Conservation (phyloP, 2,329 filamentous ascomycete genomes). For the Sarocladiaceae sp. region DNA sequence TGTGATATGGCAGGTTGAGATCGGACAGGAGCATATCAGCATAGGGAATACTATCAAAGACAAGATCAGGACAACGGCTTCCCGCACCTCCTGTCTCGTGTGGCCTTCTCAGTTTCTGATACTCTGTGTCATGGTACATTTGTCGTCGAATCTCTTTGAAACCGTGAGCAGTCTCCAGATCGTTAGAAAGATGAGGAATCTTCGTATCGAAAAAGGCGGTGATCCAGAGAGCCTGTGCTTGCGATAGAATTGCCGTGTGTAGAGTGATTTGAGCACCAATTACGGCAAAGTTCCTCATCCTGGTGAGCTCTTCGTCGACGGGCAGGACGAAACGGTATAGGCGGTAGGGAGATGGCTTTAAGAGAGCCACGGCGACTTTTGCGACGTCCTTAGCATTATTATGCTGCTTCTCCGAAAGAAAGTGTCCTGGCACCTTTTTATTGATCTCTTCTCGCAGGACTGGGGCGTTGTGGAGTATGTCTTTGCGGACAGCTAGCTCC, state of each 20-base stretch:
- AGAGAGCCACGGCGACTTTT: not conserved
- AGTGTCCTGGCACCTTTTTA: not conserved
- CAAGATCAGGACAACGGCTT: slow-evolving; percentile 12
- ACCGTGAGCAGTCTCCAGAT: not conserved
- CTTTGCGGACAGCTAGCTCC: not conserved
- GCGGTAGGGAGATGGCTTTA: slow-evolving; percentile 2
- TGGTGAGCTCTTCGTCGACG: slow-evolving; percentile 8
- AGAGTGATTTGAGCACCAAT: slow-evolving; percentile 13
- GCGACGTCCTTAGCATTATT: not conserved
- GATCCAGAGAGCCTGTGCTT: slow-evolving; percentile 13
- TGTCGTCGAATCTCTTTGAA: not conserved
- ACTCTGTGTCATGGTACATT: slow-evolving; percentile 10
- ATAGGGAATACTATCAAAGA: slow-evolving; percentile 12
- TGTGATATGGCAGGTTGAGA: slow-evolving; percentile 5
- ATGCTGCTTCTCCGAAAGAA: not conserved
- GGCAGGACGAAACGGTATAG: slow-evolving; percentile 12
- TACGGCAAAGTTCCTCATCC: slow-evolving; percentile 9
- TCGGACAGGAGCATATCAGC: slow-evolving; percentile 12
- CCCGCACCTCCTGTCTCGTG: slow-evolving; percentile 11
- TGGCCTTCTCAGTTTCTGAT: slow-evolving; percentile 10
- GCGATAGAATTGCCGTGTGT: slow-evolving; percentile 10
- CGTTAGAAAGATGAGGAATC: slow-evolving; percentile 7
- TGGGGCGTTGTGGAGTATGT: slow-evolving; percentile 2
- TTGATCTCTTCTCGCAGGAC: not conserved
- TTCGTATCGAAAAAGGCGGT: slow-evolving; percentile 10